A percentile compares a stretch with the other conserved stretches of the same genome.
These are phyloP conservation scores for Coniochaeta pulveracea DNA, from an alignment of 2,329 filamentous ascomycete genomes.

Conservation along the genomic window DNA sequence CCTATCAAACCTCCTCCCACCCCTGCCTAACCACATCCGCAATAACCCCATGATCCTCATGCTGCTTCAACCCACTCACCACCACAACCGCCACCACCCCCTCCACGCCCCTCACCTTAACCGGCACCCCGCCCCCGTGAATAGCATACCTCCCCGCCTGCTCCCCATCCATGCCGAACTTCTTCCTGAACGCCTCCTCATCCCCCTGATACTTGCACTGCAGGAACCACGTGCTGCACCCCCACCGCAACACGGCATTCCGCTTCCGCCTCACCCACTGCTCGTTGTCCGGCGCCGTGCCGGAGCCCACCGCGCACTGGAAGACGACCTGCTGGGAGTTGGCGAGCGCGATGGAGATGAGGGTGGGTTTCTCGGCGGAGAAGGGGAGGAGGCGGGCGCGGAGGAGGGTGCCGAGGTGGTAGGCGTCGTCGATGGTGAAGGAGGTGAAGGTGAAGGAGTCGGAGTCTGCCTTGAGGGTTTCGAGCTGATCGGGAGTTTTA, in stretches of 20 bases:
- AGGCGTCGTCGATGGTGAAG: conserved; percentile 56
- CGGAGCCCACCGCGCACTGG: conserved; percentile 55
- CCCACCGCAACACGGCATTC: conserved; percentile 61
- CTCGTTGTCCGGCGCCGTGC: conserved; percentile 61
- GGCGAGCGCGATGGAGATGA: conserved; percentile 55
- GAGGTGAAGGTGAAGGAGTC: conserved; percentile 32
- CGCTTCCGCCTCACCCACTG: conserved; percentile 61
- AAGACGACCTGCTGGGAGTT: conserved; percentile 53
- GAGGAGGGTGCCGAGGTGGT: conserved; percentile 52
- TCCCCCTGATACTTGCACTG: conserved; percentile 54
- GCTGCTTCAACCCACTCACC: conserved; percentile 64
- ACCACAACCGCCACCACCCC: conserved; percentile 66
- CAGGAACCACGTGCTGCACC: conserved; percentile 60
- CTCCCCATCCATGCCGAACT: conserved; percentile 48
- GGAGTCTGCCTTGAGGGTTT: conserved; percentile 15
- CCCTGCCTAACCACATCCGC: conserved; percentile 53
- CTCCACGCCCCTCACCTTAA: conserved; percentile 62
- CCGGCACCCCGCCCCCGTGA: conserved; percentile 66
- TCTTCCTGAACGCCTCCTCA: conserved; percentile 51
- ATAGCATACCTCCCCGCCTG: conserved; percentile 57
- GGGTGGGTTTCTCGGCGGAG: conserved; percentile 31
- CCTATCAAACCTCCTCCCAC: conserved; percentile 18
- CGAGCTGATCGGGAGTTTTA: conserved; percentile 11
- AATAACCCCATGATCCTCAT: conserved; percentile 68
- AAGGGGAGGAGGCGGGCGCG: conserved; percentile 49